Evolutionary conservation across 805 yeast species (phyloP), one percentile per base, ranked within the genome.

Genomic region (Kluyveromyces aestuarii): DNA sequence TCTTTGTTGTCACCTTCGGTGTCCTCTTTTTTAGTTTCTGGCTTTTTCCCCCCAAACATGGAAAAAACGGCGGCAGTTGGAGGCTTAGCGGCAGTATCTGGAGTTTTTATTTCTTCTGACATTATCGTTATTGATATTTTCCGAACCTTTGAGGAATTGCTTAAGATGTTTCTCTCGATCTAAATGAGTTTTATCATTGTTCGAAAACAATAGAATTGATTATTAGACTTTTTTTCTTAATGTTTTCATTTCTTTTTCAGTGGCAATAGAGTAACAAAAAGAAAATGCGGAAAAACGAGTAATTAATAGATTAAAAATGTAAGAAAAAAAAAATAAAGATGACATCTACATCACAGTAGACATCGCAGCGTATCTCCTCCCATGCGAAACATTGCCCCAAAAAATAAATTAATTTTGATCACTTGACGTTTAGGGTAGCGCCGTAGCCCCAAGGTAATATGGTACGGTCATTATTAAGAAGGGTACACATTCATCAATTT

Each of bases 11-110:
- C 57, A 40, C 66, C 68, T 43, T 59, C 55, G 49, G 67, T 71
- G 46, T 60, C 63, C 48, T 57, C 68, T 54, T 67, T 76, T 62
- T 64, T 65, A 70, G 77, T 80, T 74, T 80, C 80, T 58, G 81
- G 81, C 66, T 85, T 82, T 67, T 82, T 82, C 55, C 95, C 96
- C 51, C 97, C 97, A 68, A 91, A 91, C 96, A 90, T 86, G 63
- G 95, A 82, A 64, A 91, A 90, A 19, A 89, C 95, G 65, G 84
- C 82, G 48, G 95, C 67, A 27, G 88, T 76, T 57, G 95, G 95
- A 40, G 87, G 87, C 47, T 64, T 63, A 38, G 65, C 55, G 45
- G 59, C 59, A 40, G 59, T 50, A 45, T 51, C 52, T 48, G 51
- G 52, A 19, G 36, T 19, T 25, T 45, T 41, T 33, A 41, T 47